These are phyloP conservation scores for Lactuca saligna DNA, from an alignment of 129 eudicot genomes.

Conservation along the genomic window DNA sequence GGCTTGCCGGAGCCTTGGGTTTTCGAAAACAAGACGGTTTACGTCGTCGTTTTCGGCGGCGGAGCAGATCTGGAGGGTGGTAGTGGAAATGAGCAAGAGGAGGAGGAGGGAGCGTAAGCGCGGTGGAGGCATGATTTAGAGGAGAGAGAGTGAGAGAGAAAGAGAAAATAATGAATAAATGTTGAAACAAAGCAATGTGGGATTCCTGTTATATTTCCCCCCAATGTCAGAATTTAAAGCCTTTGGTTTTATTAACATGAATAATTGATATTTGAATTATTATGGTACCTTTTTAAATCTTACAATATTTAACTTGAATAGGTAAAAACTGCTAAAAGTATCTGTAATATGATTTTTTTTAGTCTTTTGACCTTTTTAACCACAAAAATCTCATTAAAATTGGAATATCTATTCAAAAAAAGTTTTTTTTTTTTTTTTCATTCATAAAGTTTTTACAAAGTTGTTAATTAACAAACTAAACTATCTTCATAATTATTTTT, in stretches of 20 bases:
- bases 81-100: conserved; percentile 30
- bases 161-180: conserved; percentile 21
- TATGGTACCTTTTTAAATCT: not conserved
- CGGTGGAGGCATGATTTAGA: conserved; percentile 35
- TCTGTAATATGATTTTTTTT: too few species aligned
- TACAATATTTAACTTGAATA: not conserved
- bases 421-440: too few species aligned
- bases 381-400: too few species aligned
- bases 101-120: conserved; percentile 22
- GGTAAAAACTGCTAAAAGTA: not conserved
- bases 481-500: too few species aligned
- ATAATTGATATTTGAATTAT: conserved; percentile 9
- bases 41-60: conserved; percentile 16
- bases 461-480: too few species aligned
- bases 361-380: too few species aligned
- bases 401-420: too few species aligned
- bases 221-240: conserved; percentile 42
- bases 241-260: conserved; percentile 24
- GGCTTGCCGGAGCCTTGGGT: conserved; percentile 59
- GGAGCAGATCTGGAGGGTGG: conserved; percentile 25
- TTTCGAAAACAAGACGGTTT: conserved; percentile 43
- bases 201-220: conserved; percentile 30
- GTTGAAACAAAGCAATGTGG: conserved; percentile 27
- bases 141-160: conserved; percentile 6
- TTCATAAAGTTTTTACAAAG: too few species aligned